These are phyloP conservation scores for Chenopodium suecicum DNA, from an alignment of 148 eudicot species.

Conservation along the genomic window DNA sequence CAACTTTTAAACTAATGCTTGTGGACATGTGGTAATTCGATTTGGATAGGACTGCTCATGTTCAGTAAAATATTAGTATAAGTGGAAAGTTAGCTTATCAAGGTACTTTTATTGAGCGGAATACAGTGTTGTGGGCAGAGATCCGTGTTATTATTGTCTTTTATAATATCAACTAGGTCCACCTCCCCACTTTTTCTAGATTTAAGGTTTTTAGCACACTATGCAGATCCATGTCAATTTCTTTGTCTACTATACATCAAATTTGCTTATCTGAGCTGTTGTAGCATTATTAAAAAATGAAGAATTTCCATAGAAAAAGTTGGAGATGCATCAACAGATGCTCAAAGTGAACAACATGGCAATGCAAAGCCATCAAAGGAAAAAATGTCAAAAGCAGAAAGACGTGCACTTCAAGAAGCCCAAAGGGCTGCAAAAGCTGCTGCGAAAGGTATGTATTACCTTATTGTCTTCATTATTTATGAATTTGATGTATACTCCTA, in stretches of 20 bases:
- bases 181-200: neutral
- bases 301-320: conserved; percentile 49
- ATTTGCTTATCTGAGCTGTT: conserved; percentile 14
- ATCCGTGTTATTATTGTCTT: neutral
- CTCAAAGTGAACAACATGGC: conserved; percentile 41
- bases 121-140: neutral
- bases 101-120: neutral
- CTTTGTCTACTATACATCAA: conserved; percentile 9
- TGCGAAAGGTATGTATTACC: conserved; percentile 55
- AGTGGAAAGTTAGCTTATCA: neutral
- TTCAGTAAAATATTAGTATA: neutral
- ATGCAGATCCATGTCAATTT: neutral
- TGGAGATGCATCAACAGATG: conserved; percentile 45
- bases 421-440: conserved; percentile 96
- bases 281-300: conserved; percentile 26
- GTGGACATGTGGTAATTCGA: neutral
- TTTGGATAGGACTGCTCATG: neutral
- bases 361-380: conserved; percentile 64
- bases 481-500: neutral
- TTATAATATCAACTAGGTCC: too few species aligned
- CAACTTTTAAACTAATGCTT: neutral
- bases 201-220: neutral
- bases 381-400: conserved; percentile 87
- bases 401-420: conserved; percentile 93
- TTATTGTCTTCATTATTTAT: neutral